Percentiles rank a stretch among this genome's conserved stretches.
Evolutionary conservation across 169 alveolate species (phyloP).

Genomic region (Ichthyophthirius multifiliis): DNA sequence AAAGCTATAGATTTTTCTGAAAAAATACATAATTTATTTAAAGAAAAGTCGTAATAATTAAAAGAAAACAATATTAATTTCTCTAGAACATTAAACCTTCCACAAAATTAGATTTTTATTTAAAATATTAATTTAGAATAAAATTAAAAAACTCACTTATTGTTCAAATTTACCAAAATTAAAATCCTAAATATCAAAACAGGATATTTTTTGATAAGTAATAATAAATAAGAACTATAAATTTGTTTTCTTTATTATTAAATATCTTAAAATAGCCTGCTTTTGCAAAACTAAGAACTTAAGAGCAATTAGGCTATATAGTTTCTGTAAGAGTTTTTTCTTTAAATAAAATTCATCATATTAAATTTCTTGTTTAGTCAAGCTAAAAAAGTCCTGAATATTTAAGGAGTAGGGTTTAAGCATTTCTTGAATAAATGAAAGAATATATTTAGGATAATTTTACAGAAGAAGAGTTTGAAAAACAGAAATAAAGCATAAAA

Average conservation of each 20-base stretch:
- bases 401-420: constrained; percentile 11
- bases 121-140: not conserved
- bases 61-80: too few relatives aligned
- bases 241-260: not conserved
- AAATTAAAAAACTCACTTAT: not conserved
- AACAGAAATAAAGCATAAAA: not conserved
- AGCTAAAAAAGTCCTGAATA: constrained; percentile 7
- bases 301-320: constrained; percentile 30
- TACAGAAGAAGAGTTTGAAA: constrained; percentile 18
- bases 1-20: constrained; percentile 22
- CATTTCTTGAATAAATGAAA: constrained; percentile 5
- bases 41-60: not conserved
- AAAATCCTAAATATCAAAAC: not conserved
- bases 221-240: too few relatives aligned
- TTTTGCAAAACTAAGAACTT: constrained; percentile 19
- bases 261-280: constrained; percentile 18
- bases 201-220: not conserved
- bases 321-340: not conserved
- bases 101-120: not conserved
- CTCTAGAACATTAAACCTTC: not conserved
- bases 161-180: not conserved
- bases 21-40: not conserved
- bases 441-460: not conserved
- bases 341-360: not conserved
- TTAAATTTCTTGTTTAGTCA: constrained; percentile 3